A percentile compares a stretch with the other conserved stretches of the same genome.
phyloP scores from a whole-genome alignment of 2,329 filamentous ascomycete species.

The Podosphaera aphanis region DNA sequence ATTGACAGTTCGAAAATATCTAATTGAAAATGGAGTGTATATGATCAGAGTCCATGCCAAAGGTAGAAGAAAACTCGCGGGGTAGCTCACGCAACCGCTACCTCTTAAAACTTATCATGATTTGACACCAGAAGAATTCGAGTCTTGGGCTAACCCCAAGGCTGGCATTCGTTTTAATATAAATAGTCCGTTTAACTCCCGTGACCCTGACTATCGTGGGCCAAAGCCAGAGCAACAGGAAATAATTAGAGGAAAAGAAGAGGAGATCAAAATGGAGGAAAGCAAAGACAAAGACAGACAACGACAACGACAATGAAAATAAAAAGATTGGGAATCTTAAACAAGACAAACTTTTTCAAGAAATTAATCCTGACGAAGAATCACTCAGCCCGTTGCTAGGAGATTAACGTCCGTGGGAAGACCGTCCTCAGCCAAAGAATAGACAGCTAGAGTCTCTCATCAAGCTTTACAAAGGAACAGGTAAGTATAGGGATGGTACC shows the following conservation, averaged over 20 bases:
- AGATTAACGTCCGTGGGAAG: background rate
- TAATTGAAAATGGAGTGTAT: background rate
- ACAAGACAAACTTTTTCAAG: background rate
- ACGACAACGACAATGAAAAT: background rate
- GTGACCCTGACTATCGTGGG: background rate
- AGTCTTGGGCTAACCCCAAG: background rate
- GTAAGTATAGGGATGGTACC: background rate
- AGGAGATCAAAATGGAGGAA: background rate
- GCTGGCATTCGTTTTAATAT: background rate
- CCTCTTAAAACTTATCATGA: background rate
- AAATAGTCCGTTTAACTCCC: background rate
- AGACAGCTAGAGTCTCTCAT: constrained; percentile 1
- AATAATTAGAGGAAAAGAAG: background rate
- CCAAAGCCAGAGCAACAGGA: background rate
- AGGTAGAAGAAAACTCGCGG: background rate
- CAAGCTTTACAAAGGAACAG: background rate
- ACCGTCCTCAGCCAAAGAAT: background rate
- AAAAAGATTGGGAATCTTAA: background rate
- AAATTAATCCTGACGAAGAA: background rate
- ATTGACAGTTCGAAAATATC: background rate
- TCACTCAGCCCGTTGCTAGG: background rate
- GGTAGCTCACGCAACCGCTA: background rate
- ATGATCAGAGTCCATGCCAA: background rate
- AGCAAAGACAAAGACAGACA: background rate
- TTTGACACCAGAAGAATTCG: background rate